Evolutionary conservation across 306 rosid genomes (phyloP).

Genomic region (Vicia villosa): DNA sequence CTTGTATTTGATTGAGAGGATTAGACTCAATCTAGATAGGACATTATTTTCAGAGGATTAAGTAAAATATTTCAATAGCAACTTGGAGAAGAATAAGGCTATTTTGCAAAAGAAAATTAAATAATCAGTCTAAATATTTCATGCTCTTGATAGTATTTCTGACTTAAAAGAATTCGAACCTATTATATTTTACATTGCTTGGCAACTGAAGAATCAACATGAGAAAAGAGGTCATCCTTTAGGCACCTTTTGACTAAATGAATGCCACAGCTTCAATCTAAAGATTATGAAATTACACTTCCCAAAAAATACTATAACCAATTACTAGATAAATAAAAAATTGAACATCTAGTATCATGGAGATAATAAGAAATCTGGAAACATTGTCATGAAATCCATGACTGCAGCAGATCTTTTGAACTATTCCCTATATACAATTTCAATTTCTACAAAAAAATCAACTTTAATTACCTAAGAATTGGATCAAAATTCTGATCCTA

Average conservation of each 20-base stretch:
- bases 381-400: conserved; percentile 23
- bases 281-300: background rate
- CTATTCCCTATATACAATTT: conserved; percentile 32
- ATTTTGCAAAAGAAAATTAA: background rate
- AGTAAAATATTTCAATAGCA: background rate
- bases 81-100: background rate
- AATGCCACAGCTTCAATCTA: background rate
- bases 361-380: conserved; percentile 26
- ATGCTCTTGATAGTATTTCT: too few species aligned
- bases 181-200: conserved; percentile 6
- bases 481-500: conserved; percentile 34
- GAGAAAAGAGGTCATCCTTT: conserved; percentile 1
- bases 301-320: background rate
- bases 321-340: conserved; percentile 3
- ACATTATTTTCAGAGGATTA: background rate
- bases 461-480: conserved; percentile 23
- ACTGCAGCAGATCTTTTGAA: conserved; percentile 25
- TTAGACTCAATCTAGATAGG: background rate
- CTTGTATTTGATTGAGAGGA: conserved; percentile 30
- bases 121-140: too few species aligned
- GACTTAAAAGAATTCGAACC: background rate
- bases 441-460: conserved; percentile 8
- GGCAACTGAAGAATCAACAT: conserved; percentile 8
- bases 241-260: conserved; percentile 12
- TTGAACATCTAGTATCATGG: conserved; percentile 20